These are phyloP conservation scores for Cryphonectria nitschkei DNA, from an alignment of 2,329 filamentous ascomycete species.

Conservation along the genomic window DNA sequence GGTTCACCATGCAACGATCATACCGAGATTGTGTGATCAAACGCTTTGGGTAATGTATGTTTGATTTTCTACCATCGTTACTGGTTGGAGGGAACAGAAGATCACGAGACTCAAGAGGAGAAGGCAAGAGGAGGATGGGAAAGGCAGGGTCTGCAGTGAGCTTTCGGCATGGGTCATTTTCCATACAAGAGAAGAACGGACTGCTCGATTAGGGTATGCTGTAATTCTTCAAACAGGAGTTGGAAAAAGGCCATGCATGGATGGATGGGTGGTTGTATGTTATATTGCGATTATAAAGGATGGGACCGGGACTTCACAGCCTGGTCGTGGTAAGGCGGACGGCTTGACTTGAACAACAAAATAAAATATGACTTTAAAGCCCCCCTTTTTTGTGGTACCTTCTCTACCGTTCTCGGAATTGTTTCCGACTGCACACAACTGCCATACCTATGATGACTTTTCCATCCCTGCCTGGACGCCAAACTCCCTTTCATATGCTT, in stretches of 20 bases:
- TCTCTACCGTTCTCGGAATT: no score
- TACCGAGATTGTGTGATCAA: constrained; percentile 20
- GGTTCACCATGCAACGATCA: constrained; percentile 9
- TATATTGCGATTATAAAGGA: constrained; percentile 25
- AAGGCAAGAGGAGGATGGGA: not conserved
- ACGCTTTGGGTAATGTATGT: constrained; percentile 18
- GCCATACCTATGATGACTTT: not conserved
- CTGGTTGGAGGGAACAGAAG: constrained; percentile 6
- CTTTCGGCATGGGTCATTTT: not conserved
- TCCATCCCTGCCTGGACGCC: constrained; percentile 20
- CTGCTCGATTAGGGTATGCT: constrained; percentile 21
- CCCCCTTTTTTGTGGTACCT: not conserved
- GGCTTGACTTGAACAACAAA: constrained; percentile 12
- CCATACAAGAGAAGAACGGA: not conserved
- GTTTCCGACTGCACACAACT: not conserved
- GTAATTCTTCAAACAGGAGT: constrained; percentile 15
- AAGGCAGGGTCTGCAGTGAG: not conserved
- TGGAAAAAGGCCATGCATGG: constrained; percentile 15
- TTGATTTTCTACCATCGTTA: constrained; percentile 8
- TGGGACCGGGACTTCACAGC: constrained; percentile 10
- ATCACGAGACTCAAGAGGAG: not conserved
- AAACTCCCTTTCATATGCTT: constrained; percentile 14
- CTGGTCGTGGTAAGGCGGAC: constrained; percentile 4
- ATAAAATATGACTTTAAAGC: constrained; percentile 21
- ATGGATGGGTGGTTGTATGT: not conserved